Percentiles rank a stretch among this genome's conserved stretches.
These are phyloP conservation scores for Elsinoe fawcettii DNA, from an alignment of 2,329 filamentous ascomycete genomes.

Conservation along the genomic window DNA sequence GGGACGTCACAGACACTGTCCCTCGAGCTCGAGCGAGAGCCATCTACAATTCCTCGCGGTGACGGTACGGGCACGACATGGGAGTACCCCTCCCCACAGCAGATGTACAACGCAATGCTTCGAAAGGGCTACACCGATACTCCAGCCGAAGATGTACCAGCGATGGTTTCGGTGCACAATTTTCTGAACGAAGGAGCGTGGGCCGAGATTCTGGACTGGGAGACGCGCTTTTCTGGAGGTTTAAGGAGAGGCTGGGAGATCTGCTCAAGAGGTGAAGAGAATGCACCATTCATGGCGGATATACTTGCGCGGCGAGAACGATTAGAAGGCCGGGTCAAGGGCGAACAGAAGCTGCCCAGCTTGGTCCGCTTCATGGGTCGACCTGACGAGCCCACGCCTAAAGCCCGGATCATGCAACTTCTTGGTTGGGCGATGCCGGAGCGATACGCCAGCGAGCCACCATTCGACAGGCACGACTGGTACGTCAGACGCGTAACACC, in stretches of 20 bases:
- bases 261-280: constrained; percentile 29
- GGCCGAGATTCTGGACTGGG: constrained; percentile 91
- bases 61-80: constrained; percentile 67
- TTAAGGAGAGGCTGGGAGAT: constrained; percentile 44
- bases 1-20: constrained; percentile 61
- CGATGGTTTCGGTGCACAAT: constrained; percentile 97
- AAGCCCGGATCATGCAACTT: constrained; percentile 75
- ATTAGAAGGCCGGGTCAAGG: constrained; percentile 18
- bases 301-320: constrained; percentile 23
- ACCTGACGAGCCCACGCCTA: constrained; percentile 83
- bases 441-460: constrained; percentile 70
- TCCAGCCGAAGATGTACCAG: constrained; percentile 83
- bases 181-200: constrained; percentile 97
- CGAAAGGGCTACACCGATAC: constrained; percentile 95
- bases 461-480: constrained; percentile 97
- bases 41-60: constrained; percentile 84
- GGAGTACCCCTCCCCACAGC: constrained; percentile 97
- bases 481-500: constrained; percentile 67
- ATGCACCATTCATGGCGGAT: constrained; percentile 22
- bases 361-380: constrained; percentile 82
- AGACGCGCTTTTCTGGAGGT: constrained; percentile 72
- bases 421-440: constrained; percentile 71
- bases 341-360: constrained; percentile 52
- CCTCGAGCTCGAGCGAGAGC: constrained; percentile 73
- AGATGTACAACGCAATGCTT: constrained; percentile 98